Conservation (phyloP, 148 eudicot genomes). For the Camellia granthamiana region DNA sequence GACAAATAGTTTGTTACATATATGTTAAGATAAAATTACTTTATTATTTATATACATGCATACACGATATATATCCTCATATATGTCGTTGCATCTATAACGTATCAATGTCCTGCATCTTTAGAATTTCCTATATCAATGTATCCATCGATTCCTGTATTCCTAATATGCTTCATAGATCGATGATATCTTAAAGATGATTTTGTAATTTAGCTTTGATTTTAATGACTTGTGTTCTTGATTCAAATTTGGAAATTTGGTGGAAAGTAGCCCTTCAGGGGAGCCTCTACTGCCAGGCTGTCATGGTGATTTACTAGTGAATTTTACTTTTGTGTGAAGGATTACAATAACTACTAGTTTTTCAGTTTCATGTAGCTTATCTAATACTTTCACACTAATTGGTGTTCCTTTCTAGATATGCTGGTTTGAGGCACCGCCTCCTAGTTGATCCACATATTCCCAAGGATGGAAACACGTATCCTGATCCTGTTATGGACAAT, state of each 20-base stretch:
- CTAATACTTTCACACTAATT: neutral
- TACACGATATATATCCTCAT: too few relatives aligned
- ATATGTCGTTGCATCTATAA: too few relatives aligned
- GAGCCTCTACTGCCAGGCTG: neutral
- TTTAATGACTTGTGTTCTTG: neutral
- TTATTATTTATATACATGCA: too few relatives aligned
- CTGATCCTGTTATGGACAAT: constrained; percentile 72
- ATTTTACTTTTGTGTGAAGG: neutral
- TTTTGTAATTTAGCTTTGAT: neutral
- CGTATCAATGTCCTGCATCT: too few relatives aligned
- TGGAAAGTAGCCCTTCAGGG: neutral
- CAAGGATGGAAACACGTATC: constrained; percentile 57
- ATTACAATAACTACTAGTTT: neutral
- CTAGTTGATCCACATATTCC: constrained; percentile 70
- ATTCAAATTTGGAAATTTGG: neutral
- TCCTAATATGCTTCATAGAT: too few relatives aligned
- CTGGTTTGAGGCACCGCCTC: constrained; percentile 67
- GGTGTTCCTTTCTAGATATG: constrained; percentile 53
- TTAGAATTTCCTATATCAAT: too few relatives aligned
- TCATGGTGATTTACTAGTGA: neutral
- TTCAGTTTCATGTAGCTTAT: neutral
- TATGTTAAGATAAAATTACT: too few relatives aligned
- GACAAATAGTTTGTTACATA: too few relatives aligned
- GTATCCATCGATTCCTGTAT: too few relatives aligned
- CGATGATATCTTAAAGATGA: too few relatives aligned